Percentiles rank a stretch among this genome's conserved stretches.
Evolutionary conservation across 1,139 yeast species (phyloP).

Genomic region (Nakaseomyces uthaithaninus): DNA sequence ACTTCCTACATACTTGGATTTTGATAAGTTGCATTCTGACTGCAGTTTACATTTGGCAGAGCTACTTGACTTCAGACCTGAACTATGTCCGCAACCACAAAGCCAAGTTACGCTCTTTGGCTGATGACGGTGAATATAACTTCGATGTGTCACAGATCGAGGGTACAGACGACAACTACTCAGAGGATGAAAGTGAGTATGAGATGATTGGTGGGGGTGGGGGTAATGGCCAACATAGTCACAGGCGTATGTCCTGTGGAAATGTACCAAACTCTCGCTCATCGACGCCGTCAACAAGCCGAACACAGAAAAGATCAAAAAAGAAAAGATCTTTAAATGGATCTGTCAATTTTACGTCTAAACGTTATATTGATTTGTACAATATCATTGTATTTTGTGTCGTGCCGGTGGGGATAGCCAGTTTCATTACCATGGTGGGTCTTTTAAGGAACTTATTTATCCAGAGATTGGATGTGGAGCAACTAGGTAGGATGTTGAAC

Average conservation of each 20-base stretch:
- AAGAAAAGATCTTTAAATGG: conserved; percentile 6
- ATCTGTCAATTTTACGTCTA: conserved; percentile 20
- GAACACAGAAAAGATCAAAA: background rate
- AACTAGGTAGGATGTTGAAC: conserved; percentile 22
- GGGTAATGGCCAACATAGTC: background rate
- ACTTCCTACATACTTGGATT: conserved; percentile 86
- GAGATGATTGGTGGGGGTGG: background rate
- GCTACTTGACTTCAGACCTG: conserved; percentile 79
- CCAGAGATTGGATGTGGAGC: conserved; percentile 61
- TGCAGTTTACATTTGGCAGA: conserved; percentile 74
- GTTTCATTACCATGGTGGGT: conserved; percentile 86
- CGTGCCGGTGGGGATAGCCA: conserved; percentile 92
- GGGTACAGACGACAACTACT: background rate
- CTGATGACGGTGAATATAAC: background rate
- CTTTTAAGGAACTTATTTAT: conserved; percentile 66
- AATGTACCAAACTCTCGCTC: background rate
- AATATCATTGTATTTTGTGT: conserved; percentile 93
- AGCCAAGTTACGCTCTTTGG: conserved; percentile 10
- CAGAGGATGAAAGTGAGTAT: background rate
- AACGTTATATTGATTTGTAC: conserved; percentile 65
- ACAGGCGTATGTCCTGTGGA: background rate
- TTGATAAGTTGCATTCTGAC: conserved; percentile 79
- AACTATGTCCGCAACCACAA: conserved; percentile 42
- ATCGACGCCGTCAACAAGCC: background rate
- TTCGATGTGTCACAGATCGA: background rate